Conservation (phyloP, 2,329 filamentous ascomycete species). For the Alternaria sp. region DNA sequence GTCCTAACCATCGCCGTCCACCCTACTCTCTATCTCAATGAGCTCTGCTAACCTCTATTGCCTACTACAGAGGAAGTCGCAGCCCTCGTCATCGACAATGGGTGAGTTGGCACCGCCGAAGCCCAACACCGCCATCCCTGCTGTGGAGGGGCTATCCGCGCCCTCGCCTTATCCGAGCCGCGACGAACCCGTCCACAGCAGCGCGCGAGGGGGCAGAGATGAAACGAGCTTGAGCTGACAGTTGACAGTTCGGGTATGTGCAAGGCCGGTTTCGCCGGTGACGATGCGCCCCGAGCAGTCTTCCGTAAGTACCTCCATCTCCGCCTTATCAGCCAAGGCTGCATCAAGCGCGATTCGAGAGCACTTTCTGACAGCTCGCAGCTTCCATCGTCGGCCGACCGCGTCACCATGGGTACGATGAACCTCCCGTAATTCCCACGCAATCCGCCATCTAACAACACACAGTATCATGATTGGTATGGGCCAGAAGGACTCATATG, state of each 20-base stretch:
- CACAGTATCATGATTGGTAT: constrained; percentile 99
- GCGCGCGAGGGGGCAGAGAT: constrained; percentile 29
- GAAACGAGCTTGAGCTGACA: constrained; percentile 49
- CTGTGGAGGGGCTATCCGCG: constrained; percentile 50
- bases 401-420: constrained; percentile 97
- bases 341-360: constrained; percentile 23
- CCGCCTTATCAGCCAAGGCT: constrained; percentile 17
- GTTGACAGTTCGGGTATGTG: constrained; percentile 96
- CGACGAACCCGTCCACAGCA: constrained; percentile 35
- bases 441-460: constrained; percentile 51
- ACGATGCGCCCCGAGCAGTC: constrained; percentile 99
- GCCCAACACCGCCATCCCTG: constrained; percentile 48
- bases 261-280: constrained; percentile 99
- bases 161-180: constrained; percentile 33
- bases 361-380: constrained; percentile 56
- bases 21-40: constrained; percentile 40
- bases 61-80: constrained; percentile 91
- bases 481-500: constrained; percentile 99
- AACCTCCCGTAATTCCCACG: constrained; percentile 24
- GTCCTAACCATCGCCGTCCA: constrained; percentile 27
- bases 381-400: constrained; percentile 99
- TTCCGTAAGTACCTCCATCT: constrained; percentile 83
- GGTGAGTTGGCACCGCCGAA: constrained; percentile 73
- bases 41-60: constrained; percentile 47
- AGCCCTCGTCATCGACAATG: constrained; percentile 99